phyloP scores from a whole-genome alignment of 345 rosid species.

The Sisymbrium irio region DNA sequence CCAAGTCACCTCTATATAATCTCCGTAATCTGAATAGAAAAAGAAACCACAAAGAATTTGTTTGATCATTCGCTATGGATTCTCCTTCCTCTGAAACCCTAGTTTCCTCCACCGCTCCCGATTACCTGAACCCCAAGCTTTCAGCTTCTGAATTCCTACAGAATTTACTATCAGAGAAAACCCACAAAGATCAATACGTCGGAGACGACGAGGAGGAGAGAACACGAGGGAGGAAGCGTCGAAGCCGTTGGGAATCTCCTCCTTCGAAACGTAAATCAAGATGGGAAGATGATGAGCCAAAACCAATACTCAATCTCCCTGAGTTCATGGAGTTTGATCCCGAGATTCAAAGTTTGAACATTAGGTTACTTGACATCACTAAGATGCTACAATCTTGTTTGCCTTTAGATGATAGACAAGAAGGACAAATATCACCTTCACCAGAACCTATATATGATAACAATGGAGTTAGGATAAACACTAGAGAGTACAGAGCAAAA shows the following conservation, averaged over 20 bases:
- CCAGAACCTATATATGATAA: conserved; percentile 93
- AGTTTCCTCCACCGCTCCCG: background rate
- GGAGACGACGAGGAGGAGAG: conserved; percentile 95
- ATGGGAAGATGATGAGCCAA: conserved; percentile 93
- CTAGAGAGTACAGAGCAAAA: conserved; percentile 76
- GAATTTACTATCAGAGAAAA: conserved; percentile 48
- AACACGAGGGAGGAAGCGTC: conserved; percentile 54
- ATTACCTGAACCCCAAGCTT: background rate
- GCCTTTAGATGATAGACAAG: conserved; percentile 76
- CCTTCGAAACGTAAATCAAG: conserved; percentile 71
- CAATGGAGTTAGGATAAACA: conserved; percentile 80
- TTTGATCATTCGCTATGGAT: no score
- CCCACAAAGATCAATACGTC: conserved; percentile 60
- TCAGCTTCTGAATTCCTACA: background rate
- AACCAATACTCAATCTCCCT: conserved; percentile 74
- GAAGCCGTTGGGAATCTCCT: conserved; percentile 79
- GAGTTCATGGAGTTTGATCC: conserved; percentile 94
- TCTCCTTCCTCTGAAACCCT: background rate
- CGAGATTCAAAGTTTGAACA: conserved; percentile 76
- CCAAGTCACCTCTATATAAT: no score
- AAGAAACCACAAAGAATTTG: no score
- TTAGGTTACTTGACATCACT: conserved; percentile 68
- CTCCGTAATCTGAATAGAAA: no score
- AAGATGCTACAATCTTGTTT: conserved; percentile 68
- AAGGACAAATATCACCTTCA: conserved; percentile 90